A percentile compares a stretch with the other conserved stretches of the same genome.
Evolutionary conservation across 305 asterid genomes (phyloP).

Genomic region (Fraxinus baroniana): DNA sequence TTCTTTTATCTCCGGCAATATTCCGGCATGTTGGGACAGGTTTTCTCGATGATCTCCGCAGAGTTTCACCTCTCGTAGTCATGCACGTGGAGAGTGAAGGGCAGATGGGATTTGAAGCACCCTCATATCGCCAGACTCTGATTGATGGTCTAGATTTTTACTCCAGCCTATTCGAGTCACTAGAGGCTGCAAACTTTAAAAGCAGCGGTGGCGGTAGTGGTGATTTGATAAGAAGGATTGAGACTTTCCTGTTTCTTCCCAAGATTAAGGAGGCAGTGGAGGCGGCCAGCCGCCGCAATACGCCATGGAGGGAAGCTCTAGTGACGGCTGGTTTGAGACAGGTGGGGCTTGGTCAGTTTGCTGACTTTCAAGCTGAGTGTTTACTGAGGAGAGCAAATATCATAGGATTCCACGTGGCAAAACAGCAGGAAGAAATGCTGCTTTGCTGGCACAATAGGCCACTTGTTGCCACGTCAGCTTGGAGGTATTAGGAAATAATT

Average conservation of each 20-base stretch:
- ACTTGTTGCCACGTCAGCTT: conserved; percentile 80
- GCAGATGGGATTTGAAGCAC: conserved; percentile 43
- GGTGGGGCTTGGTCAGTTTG: conserved; percentile 67
- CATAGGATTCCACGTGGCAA: conserved; percentile 82
- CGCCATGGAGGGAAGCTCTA: conserved; percentile 79
- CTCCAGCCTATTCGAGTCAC: conserved; percentile 70
- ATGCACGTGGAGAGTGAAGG: conserved; percentile 82
- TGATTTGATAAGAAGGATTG: conserved; percentile 52
- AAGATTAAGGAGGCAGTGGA: conserved; percentile 59
- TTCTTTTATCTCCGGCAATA: conserved; percentile 61
- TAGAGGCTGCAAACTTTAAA: conserved; percentile 62
- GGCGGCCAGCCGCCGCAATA: conserved; percentile 51
- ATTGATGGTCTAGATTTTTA: conserved; percentile 82
- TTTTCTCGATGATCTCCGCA: conserved; percentile 52
- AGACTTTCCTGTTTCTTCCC: conserved; percentile 64
- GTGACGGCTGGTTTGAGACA: conserved; percentile 70
- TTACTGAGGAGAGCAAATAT: conserved; percentile 63
- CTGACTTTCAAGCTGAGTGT: conserved; percentile 89
- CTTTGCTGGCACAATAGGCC: conserved; percentile 97
- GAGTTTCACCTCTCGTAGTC: conserved; percentile 68
- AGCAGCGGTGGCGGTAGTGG: conserved; percentile 16
- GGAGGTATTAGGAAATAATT: conserved; percentile 54
- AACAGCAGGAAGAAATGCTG: conserved; percentile 86
- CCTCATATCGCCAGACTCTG: conserved; percentile 66
- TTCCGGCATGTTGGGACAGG: conserved; percentile 22